Percentiles rank a stretch among this genome's conserved stretches.
phyloP scores from a whole-genome alignment of 805 yeast species.

The Pichia nakasei region DNA sequence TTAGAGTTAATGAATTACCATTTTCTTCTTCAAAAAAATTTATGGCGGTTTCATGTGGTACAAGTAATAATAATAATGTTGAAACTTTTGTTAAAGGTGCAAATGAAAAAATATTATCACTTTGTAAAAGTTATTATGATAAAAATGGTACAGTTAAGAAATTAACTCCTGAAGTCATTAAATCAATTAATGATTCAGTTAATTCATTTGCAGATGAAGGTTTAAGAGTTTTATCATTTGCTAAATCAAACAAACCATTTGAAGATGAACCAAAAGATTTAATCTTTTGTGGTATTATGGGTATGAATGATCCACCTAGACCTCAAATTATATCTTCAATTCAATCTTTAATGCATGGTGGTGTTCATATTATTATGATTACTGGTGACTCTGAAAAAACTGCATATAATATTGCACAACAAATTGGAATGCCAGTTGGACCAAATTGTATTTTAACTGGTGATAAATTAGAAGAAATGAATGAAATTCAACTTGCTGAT shows the following conservation, averaged over 20 bases:
- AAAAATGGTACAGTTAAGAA: slow-evolving; percentile 52
- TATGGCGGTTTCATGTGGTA: slow-evolving; percentile 72
- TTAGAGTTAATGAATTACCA: slow-evolving; percentile 67
- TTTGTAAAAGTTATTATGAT: slow-evolving; percentile 52
- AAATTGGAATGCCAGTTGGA: slow-evolving; percentile 70
- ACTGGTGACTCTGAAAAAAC: slow-evolving; percentile 92
- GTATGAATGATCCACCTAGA: slow-evolving; percentile 98
- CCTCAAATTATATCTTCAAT: slow-evolving; percentile 73
- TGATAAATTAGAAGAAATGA: slow-evolving; percentile 65
- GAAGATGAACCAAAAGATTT: slow-evolving; percentile 46
- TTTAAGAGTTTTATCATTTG: slow-evolving; percentile 77
- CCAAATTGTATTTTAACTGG: slow-evolving; percentile 81
- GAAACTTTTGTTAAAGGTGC: slow-evolving; percentile 86
- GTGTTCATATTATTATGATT: slow-evolving; percentile 97
- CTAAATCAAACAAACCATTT: slow-evolving; percentile 37
- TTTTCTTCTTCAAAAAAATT: slow-evolving; percentile 78
- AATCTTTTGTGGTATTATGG: slow-evolving; percentile 77
- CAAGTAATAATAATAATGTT: slow-evolving; percentile 39
- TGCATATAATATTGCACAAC: slow-evolving; percentile 75
- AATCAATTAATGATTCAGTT: slow-evolving; percentile 48
- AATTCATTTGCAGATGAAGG: slow-evolving; percentile 70
- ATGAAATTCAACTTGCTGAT: slow-evolving; percentile 61
- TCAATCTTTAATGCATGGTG: slow-evolving; percentile 72
- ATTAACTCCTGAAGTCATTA: slow-evolving; percentile 41
- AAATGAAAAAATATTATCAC: slow-evolving; percentile 57